These are phyloP conservation scores for Boletus austroedulis DNA, from an alignment of 1,284 basidiomycete species.

Conservation along the genomic window DNA sequence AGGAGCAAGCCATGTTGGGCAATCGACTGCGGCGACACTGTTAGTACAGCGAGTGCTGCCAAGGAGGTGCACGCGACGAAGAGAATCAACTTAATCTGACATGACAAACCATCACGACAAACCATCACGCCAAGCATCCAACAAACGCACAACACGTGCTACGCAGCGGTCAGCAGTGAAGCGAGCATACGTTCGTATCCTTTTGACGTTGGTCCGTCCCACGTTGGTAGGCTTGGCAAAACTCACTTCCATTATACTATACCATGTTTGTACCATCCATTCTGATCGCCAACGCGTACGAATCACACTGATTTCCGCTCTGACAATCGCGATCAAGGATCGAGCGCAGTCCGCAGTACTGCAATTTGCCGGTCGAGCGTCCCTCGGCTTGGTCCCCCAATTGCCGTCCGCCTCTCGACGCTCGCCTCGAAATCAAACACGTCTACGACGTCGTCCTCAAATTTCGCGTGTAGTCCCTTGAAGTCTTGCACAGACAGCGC, in stretches of 20 bases:
- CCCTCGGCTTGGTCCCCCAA: slow-evolving; percentile 85
- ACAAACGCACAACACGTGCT: neutral
- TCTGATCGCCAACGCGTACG: neutral
- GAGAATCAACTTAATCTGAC: no score
- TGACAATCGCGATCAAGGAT: neutral
- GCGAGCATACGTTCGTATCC: neutral
- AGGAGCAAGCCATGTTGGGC: no score
- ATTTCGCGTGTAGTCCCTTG: slow-evolving; percentile 72
- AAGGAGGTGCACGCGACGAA: no score
- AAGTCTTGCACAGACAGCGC: slow-evolving; percentile 81
- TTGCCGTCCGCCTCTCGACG: slow-evolving; percentile 91
- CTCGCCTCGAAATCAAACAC: slow-evolving; percentile 94
- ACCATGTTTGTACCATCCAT: neutral
- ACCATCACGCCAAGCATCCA: neutral
- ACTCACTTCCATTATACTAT: neutral
- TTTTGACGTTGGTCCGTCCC: neutral
- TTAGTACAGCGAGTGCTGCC: no score
- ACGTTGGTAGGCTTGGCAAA: neutral
- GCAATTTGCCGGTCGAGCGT: slow-evolving; percentile 86
- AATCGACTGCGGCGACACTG: no score
- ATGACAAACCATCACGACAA: no score
- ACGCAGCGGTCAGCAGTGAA: no score
- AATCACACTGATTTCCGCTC: neutral
- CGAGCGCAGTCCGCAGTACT: slow-evolving; percentile 50
- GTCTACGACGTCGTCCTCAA: slow-evolving; percentile 75